Evolutionary conservation across 257 asterid species (phyloP).

Genomic region (Echium plantagineum): DNA sequence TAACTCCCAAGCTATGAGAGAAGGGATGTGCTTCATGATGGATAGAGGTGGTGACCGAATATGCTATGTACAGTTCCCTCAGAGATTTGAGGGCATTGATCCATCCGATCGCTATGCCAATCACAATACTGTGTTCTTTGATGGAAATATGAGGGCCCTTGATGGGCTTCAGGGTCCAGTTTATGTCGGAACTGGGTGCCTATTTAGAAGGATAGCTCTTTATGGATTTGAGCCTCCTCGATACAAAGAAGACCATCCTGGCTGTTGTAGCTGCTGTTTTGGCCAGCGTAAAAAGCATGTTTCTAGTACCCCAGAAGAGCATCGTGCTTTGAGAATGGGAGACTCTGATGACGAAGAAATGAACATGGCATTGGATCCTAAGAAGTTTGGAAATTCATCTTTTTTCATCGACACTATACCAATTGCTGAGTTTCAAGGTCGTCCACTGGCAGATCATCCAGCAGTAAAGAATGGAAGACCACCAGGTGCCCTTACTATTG

Average conservation of each 20-base stretch:
- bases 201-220: conserved; percentile 52
- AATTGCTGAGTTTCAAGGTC: conserved; percentile 43
- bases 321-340: conserved; percentile 1
- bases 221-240: conserved; percentile 50
- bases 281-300: neutral
- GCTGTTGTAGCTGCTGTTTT: conserved; percentile 6
- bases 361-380: conserved; percentile 19
- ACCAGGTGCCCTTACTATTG: conserved; percentile 33
- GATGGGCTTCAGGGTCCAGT: conserved; percentile 68
- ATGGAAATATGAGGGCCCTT: conserved; percentile 50
- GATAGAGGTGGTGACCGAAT: conserved; percentile 60
- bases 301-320: conserved; percentile 3
- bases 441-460: conserved; percentile 54
- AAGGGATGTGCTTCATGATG: conserved; percentile 71
- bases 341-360: conserved; percentile 8
- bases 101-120: conserved; percentile 63
- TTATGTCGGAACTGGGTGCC: conserved; percentile 53
- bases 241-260: conserved; percentile 6
- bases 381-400: conserved; percentile 48
- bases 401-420: conserved; percentile 43
- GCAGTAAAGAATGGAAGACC: conserved; percentile 56
- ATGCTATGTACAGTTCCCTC: conserved; percentile 56
- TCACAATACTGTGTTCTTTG: conserved; percentile 52
- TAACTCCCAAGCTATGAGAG: conserved; percentile 44
- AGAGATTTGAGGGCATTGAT: conserved; percentile 64